Evolutionary conservation across 2,329 filamentous ascomycete species (phyloP).

Genomic region (Tolypocladium tropicale): DNA sequence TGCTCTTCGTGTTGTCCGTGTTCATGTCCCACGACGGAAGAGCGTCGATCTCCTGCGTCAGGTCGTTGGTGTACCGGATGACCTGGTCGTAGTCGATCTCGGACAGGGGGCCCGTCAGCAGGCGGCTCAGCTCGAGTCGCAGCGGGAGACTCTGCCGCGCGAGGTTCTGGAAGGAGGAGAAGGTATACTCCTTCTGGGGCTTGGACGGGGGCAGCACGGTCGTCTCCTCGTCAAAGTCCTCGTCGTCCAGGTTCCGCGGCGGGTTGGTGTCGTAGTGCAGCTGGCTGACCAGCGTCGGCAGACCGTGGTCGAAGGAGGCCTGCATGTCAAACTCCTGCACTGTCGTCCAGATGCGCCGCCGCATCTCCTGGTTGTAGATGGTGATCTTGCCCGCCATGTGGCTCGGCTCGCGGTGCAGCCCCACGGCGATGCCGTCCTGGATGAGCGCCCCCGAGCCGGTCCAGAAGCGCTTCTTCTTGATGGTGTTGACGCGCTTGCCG

Average conservation of each 20-base stretch:
- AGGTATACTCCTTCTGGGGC: slow-evolving; percentile 43
- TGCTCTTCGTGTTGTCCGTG: slow-evolving; percentile 22
- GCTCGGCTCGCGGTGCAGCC: slow-evolving; percentile 49
- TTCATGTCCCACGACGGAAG: slow-evolving; percentile 44
- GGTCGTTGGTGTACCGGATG: slow-evolving; percentile 49
- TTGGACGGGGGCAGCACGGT: slow-evolving; percentile 40
- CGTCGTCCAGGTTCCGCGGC: slow-evolving; percentile 47
- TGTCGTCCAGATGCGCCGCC: slow-evolving; percentile 49
- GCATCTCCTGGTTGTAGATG: slow-evolving; percentile 52
- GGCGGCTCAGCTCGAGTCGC: slow-evolving; percentile 45
- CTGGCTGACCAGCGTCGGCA: slow-evolving; percentile 47
- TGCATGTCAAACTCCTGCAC: slow-evolving; percentile 54
- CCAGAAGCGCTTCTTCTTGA: slow-evolving; percentile 58
- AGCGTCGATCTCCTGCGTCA: slow-evolving; percentile 50
- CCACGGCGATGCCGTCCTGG: slow-evolving; percentile 47
- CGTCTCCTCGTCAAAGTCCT: slow-evolving; percentile 44
- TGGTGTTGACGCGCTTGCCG: slow-evolving; percentile 50
- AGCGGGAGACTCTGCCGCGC: slow-evolving; percentile 45
- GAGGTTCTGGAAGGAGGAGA: slow-evolving; percentile 47
- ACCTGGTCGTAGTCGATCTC: slow-evolving; percentile 52
- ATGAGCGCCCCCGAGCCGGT: slow-evolving; percentile 44
- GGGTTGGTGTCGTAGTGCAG: slow-evolving; percentile 45
- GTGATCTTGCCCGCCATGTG: slow-evolving; percentile 44
- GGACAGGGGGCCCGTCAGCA: slow-evolving; percentile 42
- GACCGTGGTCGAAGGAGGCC: slow-evolving; percentile 49